Percentiles rank a stretch among this genome's conserved stretches.
phyloP scores from a whole-genome alignment of 164 flowering plant genomes.

The Piper betle region DNA sequence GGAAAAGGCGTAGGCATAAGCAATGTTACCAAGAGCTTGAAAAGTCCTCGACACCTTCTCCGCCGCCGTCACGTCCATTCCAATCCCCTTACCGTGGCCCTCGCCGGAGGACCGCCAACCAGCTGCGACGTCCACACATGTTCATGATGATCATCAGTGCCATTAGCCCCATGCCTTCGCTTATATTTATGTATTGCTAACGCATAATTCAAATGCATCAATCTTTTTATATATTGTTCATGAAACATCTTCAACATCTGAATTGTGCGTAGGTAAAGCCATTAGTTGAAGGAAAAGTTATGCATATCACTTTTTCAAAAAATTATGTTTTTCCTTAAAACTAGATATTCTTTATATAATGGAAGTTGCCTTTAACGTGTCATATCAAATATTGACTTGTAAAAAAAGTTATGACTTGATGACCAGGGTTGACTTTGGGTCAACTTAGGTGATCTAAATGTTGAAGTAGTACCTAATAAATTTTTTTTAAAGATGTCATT shows the following conservation, averaged over 20 bases:
- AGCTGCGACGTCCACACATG: constrained; percentile 11
- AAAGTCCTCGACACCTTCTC: constrained; percentile 76
- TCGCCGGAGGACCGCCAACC: constrained; percentile 25
- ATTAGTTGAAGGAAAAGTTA: too few relatives aligned
- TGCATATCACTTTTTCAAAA: too few relatives aligned
- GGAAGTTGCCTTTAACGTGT: too few relatives aligned
- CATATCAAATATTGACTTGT: too few relatives aligned
- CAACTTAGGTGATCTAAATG: neutral
- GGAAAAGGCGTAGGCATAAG: constrained; percentile 84
- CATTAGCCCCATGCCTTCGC: neutral
- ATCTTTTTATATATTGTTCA: too few relatives aligned
- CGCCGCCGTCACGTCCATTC: constrained; percentile 49
- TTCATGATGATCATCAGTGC: neutral
- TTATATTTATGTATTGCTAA: neutral
- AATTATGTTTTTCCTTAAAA: too few relatives aligned
- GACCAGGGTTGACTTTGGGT: too few relatives aligned
- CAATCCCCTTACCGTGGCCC: constrained; percentile 69
- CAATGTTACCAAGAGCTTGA: constrained; percentile 86
- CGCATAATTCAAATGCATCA: neutral
- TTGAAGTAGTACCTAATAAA: neutral
- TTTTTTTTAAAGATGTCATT: too few relatives aligned
- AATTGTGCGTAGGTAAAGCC: too few relatives aligned
- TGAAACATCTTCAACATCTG: too few relatives aligned
- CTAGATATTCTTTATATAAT: too few relatives aligned
- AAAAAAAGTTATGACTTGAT: too few relatives aligned